These are phyloP conservation scores for Zygoascus sp. DNA, from an alignment of 1,139 yeast genomes.

Conservation along the genomic window DNA sequence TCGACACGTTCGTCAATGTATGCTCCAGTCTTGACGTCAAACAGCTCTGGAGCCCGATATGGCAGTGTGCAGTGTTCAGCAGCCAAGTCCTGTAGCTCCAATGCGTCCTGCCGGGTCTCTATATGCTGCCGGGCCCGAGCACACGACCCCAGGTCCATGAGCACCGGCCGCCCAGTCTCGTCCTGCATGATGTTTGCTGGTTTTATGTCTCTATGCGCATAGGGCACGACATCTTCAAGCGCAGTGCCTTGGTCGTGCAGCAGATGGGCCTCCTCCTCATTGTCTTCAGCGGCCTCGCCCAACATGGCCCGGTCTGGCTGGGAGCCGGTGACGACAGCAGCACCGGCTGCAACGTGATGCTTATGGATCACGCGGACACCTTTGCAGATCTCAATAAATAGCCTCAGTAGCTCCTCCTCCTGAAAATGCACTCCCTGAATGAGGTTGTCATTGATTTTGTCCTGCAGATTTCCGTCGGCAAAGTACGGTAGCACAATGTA, in stretches of 20 bases:
- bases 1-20: constrained; percentile 70
- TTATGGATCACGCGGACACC: constrained; percentile 77
- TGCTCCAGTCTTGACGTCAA: constrained; percentile 66
- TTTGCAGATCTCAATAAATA: constrained; percentile 65
- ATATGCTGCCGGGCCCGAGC: constrained; percentile 55
- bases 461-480: constrained; percentile 70
- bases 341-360: constrained; percentile 32
- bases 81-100: constrained; percentile 73
- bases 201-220: constrained; percentile 81
- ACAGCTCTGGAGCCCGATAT: constrained; percentile 84
- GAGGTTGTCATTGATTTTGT: constrained; percentile 59
- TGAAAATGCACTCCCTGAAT: constrained; percentile 50
- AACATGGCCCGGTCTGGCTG: constrained; percentile 5
- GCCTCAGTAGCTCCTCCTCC: constrained; percentile 57
- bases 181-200: constrained; percentile 86
- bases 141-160: constrained; percentile 83
- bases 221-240: constrained; percentile 57
- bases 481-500: constrained; percentile 77
- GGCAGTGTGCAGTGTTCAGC: constrained; percentile 85
- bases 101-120: constrained; percentile 62
- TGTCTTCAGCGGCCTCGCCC: constrained; percentile 16
- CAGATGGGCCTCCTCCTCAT: constrained; percentile 29
- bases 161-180: constrained; percentile 64
- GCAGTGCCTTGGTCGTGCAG: constrained; percentile 36
- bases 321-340: constrained; percentile 1